A percentile compares a stretch with the other conserved stretches of the same genome.
phyloP scores from a whole-genome alignment of 1,284 basidiomycete genomes.

The Calocybe gambosa region DNA sequence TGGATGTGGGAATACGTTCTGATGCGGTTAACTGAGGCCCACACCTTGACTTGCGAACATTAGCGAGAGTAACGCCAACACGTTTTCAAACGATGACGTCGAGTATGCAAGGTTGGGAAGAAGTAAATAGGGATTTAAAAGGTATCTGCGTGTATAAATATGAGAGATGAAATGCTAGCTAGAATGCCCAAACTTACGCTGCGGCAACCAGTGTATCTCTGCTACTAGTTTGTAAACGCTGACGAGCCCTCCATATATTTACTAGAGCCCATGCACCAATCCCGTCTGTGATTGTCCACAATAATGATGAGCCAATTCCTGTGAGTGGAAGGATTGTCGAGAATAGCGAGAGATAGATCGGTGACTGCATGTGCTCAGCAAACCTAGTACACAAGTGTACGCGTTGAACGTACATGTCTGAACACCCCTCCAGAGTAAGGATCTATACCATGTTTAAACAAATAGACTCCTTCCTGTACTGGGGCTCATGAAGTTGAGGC shows the following conservation, averaged over 20 bases:
- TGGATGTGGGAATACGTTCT: not conserved
- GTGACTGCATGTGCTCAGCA: slow-evolving; percentile 54
- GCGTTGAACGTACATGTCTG: slow-evolving; percentile 78
- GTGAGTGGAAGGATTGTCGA: slow-evolving; percentile 58
- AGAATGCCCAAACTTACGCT: slow-evolving; percentile 40
- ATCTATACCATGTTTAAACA: slow-evolving; percentile 66
- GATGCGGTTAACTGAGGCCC: slow-evolving; percentile 7
- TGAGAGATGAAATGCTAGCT: slow-evolving; percentile 4
- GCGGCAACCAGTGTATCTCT: slow-evolving; percentile 56
- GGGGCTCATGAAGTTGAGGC: slow-evolving; percentile 2
- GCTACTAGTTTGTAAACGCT: slow-evolving; percentile 36
- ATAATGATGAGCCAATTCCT: slow-evolving; percentile 38
- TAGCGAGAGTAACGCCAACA: slow-evolving; percentile 61
- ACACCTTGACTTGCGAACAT: slow-evolving; percentile 68
- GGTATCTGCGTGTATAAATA: slow-evolving; percentile 46
- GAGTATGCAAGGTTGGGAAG: slow-evolving; percentile 77
- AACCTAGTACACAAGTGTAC: slow-evolving; percentile 38
- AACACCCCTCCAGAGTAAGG: slow-evolving; percentile 84
- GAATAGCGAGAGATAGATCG: slow-evolving; percentile 75
- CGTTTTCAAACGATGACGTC: slow-evolving; percentile 76
- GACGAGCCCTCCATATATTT: slow-evolving; percentile 59
- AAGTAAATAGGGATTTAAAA: slow-evolving; percentile 85
- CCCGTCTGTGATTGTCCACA: slow-evolving; percentile 72
- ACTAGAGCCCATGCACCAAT: slow-evolving; percentile 63
- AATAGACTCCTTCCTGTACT: slow-evolving; percentile 87